Conservation (phyloP, 805 yeast species). For the Isabelozyma rhagii region DNA sequence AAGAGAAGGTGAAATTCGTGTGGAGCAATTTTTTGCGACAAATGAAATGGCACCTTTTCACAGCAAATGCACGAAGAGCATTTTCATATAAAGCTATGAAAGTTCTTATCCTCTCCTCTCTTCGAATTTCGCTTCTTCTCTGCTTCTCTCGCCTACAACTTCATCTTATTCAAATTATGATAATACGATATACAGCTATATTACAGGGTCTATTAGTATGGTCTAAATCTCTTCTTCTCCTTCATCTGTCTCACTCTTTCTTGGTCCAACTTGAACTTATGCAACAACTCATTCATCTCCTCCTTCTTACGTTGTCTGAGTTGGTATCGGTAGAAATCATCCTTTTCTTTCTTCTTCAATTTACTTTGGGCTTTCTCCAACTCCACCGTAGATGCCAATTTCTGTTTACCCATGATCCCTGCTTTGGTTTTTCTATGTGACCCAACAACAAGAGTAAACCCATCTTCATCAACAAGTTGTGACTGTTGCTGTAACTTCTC, state of each 20-base stretch:
- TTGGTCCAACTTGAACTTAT: constrained; percentile 87
- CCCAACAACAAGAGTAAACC: constrained; percentile 88
- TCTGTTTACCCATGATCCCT: constrained; percentile 60
- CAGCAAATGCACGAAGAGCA: no score
- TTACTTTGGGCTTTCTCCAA: constrained; percentile 42
- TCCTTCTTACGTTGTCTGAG: constrained; percentile 88
- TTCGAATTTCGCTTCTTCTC: not conserved
- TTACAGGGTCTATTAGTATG: constrained; percentile 46
- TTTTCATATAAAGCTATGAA: no score
- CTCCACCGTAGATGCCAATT: constrained; percentile 34
- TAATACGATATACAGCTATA: not conserved
- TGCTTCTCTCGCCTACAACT: not conserved
- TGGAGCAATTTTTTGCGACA: not conserved
- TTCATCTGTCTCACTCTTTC: constrained; percentile 75
- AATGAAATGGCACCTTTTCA: no score
- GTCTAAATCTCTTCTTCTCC: constrained; percentile 80
- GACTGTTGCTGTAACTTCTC: constrained; percentile 55
- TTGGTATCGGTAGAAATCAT: constrained; percentile 94
- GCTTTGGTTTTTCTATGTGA: constrained; percentile 78
- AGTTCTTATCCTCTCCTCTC: no score
- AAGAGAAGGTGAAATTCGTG: not conserved
- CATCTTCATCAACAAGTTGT: constrained; percentile 83
- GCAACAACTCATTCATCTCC: constrained; percentile 84
- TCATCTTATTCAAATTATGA: not conserved
- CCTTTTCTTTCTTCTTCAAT: constrained; percentile 71